Conservation (phyloP, 805 yeast species). For the Candida oleophila region DNA sequence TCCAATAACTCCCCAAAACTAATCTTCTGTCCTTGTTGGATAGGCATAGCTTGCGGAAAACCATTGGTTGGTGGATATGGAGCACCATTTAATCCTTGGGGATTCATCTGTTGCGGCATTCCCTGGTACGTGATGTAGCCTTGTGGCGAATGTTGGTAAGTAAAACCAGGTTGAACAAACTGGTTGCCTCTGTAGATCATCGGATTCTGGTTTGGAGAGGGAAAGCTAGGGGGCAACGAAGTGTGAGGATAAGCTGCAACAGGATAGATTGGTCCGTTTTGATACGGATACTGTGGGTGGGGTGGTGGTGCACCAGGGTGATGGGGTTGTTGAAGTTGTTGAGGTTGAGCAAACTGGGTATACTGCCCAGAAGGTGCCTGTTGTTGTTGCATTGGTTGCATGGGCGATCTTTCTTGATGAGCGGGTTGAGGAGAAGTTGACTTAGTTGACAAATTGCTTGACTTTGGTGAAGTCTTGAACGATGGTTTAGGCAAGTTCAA, state of each 20-base stretch:
- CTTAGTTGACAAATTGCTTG: not conserved
- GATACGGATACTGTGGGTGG: too few relatives aligned
- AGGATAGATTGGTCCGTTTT: constrained; percentile 19
- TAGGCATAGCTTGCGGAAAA: not conserved
- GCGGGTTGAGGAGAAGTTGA: constrained; percentile 8
- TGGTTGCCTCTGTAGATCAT: constrained; percentile 9
- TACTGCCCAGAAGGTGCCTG: constrained; percentile 3
- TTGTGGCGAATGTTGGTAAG: constrained; percentile 29
- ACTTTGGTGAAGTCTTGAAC: constrained; percentile 33
- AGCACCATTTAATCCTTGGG: constrained; percentile 12
- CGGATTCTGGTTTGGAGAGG: constrained; percentile 3
- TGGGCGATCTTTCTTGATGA: not conserved
- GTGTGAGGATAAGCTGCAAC: constrained; percentile 30
- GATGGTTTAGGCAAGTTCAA: constrained; percentile 56
- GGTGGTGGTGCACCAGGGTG: too few relatives aligned
- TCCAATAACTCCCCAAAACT: constrained; percentile 41
- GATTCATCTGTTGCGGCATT: constrained; percentile 7
- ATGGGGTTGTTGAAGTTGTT: constrained; percentile 2
- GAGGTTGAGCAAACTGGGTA: constrained; percentile 1
- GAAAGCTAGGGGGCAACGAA: constrained; percentile 3
- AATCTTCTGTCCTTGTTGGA: constrained; percentile 34
- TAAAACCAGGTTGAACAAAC: constrained; percentile 28
- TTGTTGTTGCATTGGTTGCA: constrained; percentile 1
- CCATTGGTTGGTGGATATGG: constrained; percentile 9
- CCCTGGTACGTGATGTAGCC: constrained; percentile 30